phyloP scores from a whole-genome alignment of 1,284 basidiomycete species.

The Ustilago loliicola region DNA sequence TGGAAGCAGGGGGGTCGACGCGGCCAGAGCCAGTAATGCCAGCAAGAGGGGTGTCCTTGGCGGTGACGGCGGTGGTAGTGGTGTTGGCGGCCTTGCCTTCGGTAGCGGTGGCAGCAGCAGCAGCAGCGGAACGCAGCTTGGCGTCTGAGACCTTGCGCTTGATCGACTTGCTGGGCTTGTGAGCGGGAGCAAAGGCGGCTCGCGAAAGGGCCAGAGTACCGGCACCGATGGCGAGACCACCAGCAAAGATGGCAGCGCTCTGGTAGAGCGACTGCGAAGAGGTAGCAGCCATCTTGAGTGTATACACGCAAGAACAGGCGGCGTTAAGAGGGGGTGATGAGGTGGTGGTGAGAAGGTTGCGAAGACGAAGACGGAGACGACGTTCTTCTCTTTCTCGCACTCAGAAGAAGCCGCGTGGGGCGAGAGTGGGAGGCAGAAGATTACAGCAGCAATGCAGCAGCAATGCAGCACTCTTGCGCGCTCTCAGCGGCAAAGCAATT shows the following conservation, averaged over 20 bases:
- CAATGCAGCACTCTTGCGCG: not conserved
- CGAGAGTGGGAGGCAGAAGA: not conserved
- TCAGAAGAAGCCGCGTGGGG: not conserved
- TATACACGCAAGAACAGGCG: constrained; percentile 22
- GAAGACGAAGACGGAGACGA: not conserved
- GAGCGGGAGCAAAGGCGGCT: constrained; percentile 58
- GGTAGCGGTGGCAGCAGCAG: constrained; percentile 6
- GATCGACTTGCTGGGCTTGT: constrained; percentile 58
- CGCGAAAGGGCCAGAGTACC: constrained; percentile 63
- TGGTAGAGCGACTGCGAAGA: constrained; percentile 56
- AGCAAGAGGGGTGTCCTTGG: constrained; percentile 29
- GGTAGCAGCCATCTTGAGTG: constrained; percentile 47
- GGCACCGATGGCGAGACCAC: constrained; percentile 66
- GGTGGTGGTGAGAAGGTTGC: constrained; percentile 7
- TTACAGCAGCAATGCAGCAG: constrained; percentile 1
- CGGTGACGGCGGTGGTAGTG: constrained; percentile 31
- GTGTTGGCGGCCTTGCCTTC: constrained; percentile 8
- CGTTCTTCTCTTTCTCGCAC: not conserved
- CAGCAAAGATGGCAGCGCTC: constrained; percentile 65
- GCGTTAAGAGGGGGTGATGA: not conserved
- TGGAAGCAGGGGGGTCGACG: constrained; percentile 45
- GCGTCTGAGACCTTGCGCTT: constrained; percentile 59
- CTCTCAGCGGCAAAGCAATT: not conserved
- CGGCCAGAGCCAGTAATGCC: constrained; percentile 34
- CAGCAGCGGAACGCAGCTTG: constrained; percentile 30